A percentile compares a stretch with the other conserved stretches of the same genome.
Evolutionary conservation across 192 early-diverging fungal genomes (phyloP).

Genomic region (Coemansia sp.): DNA sequence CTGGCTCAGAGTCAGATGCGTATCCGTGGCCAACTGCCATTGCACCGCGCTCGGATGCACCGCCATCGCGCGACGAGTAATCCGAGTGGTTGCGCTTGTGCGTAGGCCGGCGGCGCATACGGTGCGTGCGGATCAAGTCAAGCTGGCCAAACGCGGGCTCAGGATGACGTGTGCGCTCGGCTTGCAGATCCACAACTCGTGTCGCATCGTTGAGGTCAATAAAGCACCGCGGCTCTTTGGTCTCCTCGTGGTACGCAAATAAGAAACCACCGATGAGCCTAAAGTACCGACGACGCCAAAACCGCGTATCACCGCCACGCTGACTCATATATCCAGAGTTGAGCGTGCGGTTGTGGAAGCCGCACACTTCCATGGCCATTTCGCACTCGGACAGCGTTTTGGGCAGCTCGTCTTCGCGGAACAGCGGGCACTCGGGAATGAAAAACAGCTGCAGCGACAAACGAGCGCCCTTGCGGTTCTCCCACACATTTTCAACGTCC

Average conservation of each 20-base stretch:
- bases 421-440: slow-evolving; percentile 52
- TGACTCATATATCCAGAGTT: slow-evolving; percentile 57
- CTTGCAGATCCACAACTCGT: slow-evolving; percentile 41
- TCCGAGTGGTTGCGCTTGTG: slow-evolving; percentile 54
- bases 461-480: slow-evolving; percentile 48
- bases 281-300: slow-evolving; percentile 59
- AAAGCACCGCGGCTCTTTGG: slow-evolving; percentile 49
- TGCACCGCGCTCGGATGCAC: background rate
- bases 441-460: slow-evolving; percentile 57
- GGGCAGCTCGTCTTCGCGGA: slow-evolving; percentile 55
- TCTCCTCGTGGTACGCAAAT: slow-evolving; percentile 57
- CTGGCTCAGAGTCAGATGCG: slow-evolving; percentile 52
- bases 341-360: slow-evolving; percentile 56
- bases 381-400: slow-evolving; percentile 53
- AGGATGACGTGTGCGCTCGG: slow-evolving; percentile 10
- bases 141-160: slow-evolving; percentile 15
- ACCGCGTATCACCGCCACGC: slow-evolving; percentile 56
- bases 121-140: slow-evolving; percentile 27
- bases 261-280: slow-evolving; percentile 54
- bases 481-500: slow-evolving; percentile 57
- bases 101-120: slow-evolving; percentile 33
- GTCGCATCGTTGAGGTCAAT: slow-evolving; percentile 55
- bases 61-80: slow-evolving; percentile 39
- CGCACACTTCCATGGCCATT: slow-evolving; percentile 55
- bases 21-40: slow-evolving; percentile 31